These are phyloP conservation scores for Nidularia pulvinata DNA, from an alignment of 768 basidiomycete genomes.

Conservation along the genomic window DNA sequence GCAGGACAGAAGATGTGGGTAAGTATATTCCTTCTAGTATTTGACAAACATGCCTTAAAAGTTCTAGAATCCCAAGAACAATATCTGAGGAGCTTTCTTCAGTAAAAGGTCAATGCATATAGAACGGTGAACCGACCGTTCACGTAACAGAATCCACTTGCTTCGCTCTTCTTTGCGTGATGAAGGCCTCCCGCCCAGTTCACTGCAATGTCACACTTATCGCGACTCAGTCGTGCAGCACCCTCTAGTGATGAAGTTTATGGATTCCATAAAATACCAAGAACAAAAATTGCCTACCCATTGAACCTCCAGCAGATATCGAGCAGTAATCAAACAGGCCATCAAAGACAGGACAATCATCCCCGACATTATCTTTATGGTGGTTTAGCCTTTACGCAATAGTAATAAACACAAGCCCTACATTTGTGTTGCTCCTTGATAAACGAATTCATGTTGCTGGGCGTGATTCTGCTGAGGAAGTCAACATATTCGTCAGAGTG, in stretches of 20 bases:
- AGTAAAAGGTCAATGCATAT: not conserved
- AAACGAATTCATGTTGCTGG: conserved; percentile 93
- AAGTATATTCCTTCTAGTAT: not conserved
- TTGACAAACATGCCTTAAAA: conserved; percentile 62
- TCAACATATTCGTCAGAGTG: conserved; percentile 99
- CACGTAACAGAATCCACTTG: conserved; percentile 98
- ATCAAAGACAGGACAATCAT: conserved; percentile 99
- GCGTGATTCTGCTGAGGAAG: conserved; percentile 91
- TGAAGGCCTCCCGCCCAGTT: conserved; percentile 99
- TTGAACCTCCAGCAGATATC: conserved; percentile 99
- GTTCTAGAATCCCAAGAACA: conserved; percentile 94
- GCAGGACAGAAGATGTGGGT: conserved; percentile 3
- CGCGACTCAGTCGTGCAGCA: conserved; percentile 90
- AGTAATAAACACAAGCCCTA: conserved; percentile 27
- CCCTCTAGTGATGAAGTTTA: conserved; percentile 74
- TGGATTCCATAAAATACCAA: conserved; percentile 2
- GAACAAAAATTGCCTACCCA: conserved; percentile 65
- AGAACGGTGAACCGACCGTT: conserved; percentile 62
- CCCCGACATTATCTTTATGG: conserved; percentile 88
- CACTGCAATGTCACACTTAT: conserved; percentile 98
- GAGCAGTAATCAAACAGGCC: conserved; percentile 99
- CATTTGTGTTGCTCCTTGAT: conserved; percentile 97
- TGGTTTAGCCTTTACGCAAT: not conserved
- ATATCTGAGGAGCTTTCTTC: conserved; percentile 63
- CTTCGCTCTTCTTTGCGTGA: conserved; percentile 99